Evolutionary conservation across 1,284 basidiomycete species (phyloP).

Genomic region (Leccinum huronense): DNA sequence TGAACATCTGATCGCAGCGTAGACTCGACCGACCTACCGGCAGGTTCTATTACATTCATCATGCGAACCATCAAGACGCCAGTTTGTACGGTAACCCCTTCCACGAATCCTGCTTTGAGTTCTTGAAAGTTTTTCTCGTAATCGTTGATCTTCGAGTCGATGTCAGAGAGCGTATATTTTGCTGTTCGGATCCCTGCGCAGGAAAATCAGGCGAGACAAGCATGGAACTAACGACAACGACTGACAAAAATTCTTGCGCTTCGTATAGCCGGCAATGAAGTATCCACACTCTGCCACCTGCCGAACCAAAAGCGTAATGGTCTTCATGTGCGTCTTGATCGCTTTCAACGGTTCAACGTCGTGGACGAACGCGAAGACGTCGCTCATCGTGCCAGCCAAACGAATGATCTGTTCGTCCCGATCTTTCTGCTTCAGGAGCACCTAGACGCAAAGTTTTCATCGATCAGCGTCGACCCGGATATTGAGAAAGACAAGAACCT

Average conservation of each 20-base stretch:
- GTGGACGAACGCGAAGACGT: too few relatives aligned
- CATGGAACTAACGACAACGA: not conserved
- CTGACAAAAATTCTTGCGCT: not conserved
- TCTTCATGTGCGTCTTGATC: too few relatives aligned
- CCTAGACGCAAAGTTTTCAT: too few relatives aligned
- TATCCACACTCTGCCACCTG: too few relatives aligned
- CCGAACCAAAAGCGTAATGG: too few relatives aligned
- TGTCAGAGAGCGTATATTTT: not conserved
- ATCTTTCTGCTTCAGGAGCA: too few relatives aligned
- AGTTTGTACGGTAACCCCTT: not conserved
- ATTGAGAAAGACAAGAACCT: too few relatives aligned
- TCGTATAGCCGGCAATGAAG: not conserved
- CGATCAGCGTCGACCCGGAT: too few relatives aligned
- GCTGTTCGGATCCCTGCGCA: not conserved
- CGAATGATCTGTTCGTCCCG: too few relatives aligned
- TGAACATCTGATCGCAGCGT: not conserved
- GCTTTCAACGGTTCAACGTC: too few relatives aligned
- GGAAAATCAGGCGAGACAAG: not conserved
- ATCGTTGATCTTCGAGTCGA: too few relatives aligned
- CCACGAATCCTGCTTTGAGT: not conserved
- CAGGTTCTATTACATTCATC: not conserved
- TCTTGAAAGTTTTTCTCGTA: not conserved
- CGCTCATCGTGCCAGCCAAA: too few relatives aligned
- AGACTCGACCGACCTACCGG: not conserved
- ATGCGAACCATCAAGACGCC: not conserved